phyloP scores from a whole-genome alignment of 2,329 filamentous ascomycete genomes.

The Plectosphaerella plurivora region DNA sequence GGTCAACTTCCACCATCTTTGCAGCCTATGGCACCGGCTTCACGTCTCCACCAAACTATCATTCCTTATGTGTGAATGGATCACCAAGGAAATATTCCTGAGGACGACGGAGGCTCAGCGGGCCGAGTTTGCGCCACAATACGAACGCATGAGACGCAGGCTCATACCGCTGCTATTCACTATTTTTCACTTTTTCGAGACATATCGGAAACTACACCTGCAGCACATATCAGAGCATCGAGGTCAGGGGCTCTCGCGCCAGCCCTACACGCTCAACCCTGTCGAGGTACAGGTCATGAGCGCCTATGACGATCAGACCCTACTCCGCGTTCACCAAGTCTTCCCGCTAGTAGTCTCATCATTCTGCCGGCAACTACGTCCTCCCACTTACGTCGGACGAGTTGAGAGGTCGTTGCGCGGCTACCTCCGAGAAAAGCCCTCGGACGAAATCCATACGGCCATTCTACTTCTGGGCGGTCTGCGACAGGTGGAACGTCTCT shows the following conservation, averaged over 20 bases:
- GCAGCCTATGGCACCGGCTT: conserved; percentile 61
- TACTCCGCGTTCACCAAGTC: conserved; percentile 59
- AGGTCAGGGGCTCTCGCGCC: conserved; percentile 44
- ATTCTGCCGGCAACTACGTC: conserved; percentile 57
- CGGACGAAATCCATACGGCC: conserved; percentile 58
- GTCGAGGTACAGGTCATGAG: conserved; percentile 59
- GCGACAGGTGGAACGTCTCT: conserved; percentile 58
- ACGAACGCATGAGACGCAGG: conserved; percentile 59
- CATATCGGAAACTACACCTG: conserved; percentile 54
- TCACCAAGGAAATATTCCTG: conserved; percentile 61
- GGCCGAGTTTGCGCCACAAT: conserved; percentile 54
- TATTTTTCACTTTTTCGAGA: conserved; percentile 65
- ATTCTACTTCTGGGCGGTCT: conserved; percentile 58
- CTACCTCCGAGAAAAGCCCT: conserved; percentile 57
- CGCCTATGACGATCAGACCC: conserved; percentile 60
- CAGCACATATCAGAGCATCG: conserved; percentile 49
- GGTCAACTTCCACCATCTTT: conserved; percentile 56
- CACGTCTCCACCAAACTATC: conserved; percentile 61
- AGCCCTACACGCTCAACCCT: conserved; percentile 57
- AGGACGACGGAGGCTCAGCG: conserved; percentile 50
- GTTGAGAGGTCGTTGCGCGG: conserved; percentile 59
- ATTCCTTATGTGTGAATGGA: conserved; percentile 58
- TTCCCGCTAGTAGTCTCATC: conserved; percentile 62
- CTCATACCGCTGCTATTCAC: conserved; percentile 61
- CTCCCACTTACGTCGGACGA: conserved; percentile 60